Base-by-base conservation (phyloP, 2,329 filamentous ascomycete species). In the Colletotrichum trifolii region DNA sequence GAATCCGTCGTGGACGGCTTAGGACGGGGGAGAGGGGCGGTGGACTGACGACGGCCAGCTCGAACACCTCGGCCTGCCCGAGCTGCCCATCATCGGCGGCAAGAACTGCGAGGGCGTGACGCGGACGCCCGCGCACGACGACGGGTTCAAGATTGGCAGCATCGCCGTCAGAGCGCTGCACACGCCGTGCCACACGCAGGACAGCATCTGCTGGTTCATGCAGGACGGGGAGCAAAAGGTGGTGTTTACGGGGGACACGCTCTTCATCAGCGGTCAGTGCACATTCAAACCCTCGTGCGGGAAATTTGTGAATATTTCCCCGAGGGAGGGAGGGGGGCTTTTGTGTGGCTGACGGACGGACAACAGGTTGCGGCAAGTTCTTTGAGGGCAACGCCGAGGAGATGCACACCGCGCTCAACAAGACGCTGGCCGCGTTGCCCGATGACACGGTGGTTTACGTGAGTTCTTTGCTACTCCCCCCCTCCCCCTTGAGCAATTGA, bases 131-230 rank as follows among this genome's bases (percentile, higher is more conserved):
- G 79, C 81, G 3, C 87, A 98, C 75, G 88, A 89, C 43, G 88
- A 93, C 69, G 87, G 83, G 3, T 97, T 97, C 83, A 90, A 87
- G 68, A 88, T 99, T 67, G 96, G 96, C 60, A 85, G 86, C 70
- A 96, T 99, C 76, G 85, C 86, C 12, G 91, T 97, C 62, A 95
- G 87, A 75, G 91, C 92, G 33, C 82, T 98, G n/a, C 92, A 98
- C 79, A 99, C 96, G 11, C 96, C 96, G 2, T 99, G 96, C 78
- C 96, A 99, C 77, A 99, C 96, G 1, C 94, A 97, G 81, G 96
- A 99, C 81, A 97, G 94, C 77, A 97, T 99, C 75, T 99, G 96
- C 83, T 99, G 90, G 82, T 93, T 89, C 71, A 89, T 96, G 82
- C 88, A 97, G 78, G 95, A 99, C 73, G 89, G 88, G 17, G 82